Base-by-base conservation (phyloP, 2,329 filamentous ascomycete genomes). In the Niveomyces coronatus region DNA sequence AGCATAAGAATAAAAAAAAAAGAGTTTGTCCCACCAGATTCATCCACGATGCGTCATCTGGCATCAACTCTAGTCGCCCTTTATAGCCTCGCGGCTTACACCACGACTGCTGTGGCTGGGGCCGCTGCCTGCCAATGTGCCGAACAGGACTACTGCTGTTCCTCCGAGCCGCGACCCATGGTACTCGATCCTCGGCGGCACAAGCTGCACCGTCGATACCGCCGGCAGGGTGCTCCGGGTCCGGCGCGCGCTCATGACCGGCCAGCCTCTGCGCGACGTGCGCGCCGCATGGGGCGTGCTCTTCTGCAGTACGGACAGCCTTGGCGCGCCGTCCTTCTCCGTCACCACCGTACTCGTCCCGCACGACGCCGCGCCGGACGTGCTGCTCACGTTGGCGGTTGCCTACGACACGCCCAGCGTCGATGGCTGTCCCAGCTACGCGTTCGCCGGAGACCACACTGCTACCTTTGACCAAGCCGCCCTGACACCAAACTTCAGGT, bases 361-460 rank as follows among this genome's bases (percentile, higher is more conserved):
- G 9, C 18, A 26, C 11, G 16, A 22, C 15, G 37, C 37, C 24
- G 32, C 30, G 15, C 3, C 13, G n/a, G 9, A 9, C 10, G n/a
- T 32, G 3, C 44, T 65, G 2, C 43, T 65, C 2, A 63, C 61
- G 0, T 64, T 61, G 39, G 59, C 63, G 40, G 47, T 59, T 3
- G 53, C 61, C 0, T 53, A 60, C 32, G 53, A 65, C 35, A 53
- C 56, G 10, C 53, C 57, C 7, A 52, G 53, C 17, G 48, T 62
- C 4, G 56, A 65, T 8, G 47, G 49, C 3, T 53, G 53, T 42
- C 64, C 51, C 24, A 63, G 53, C 15, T 65, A 61, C 37, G 45
- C 51, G 3, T 46, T 60, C 14, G n/a, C n/a, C n/a, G n/a, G n/a
- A n/a, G n/a, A n/a, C n/a, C n/a, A n/a, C n/a, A n/a, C n/a, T n/a